These are phyloP conservation scores for Acrocalymma vagum DNA, from an alignment of 2,329 filamentous ascomycete genomes.

Conservation along the genomic window DNA sequence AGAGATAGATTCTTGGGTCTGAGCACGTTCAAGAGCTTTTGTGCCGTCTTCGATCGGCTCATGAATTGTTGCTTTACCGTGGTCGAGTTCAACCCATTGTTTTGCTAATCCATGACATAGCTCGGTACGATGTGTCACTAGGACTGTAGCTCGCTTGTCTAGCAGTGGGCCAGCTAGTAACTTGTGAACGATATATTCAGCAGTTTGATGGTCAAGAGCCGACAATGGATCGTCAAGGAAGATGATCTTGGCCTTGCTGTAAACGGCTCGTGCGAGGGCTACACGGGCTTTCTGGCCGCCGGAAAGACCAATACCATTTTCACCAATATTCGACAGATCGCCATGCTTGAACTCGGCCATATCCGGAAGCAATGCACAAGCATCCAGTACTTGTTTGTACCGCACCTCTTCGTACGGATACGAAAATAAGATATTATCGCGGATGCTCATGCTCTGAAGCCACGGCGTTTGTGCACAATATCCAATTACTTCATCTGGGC, in stretches of 20 bases:
- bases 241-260: conserved; percentile 63
- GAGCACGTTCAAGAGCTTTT: conserved; percentile 51
- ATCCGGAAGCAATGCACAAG: conserved; percentile 69
- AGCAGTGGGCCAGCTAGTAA: conserved; percentile 65
- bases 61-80: conserved; percentile 62
- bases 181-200: conserved; percentile 66
- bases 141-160: conserved; percentile 61
- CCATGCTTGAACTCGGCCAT: conserved; percentile 70
- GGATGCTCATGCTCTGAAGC: conserved; percentile 75
- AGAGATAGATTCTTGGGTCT: conserved; percentile 46
- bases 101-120: conserved; percentile 76
- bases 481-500: conserved; percentile 65
- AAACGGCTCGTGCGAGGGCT: conserved; percentile 68
- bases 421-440: conserved; percentile 73
- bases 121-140: conserved; percentile 73
- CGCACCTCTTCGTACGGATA: conserved; percentile 72
- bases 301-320: conserved; percentile 69
- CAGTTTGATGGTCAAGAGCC: conserved; percentile 70
- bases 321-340: conserved; percentile 68
- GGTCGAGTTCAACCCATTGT: conserved; percentile 74
- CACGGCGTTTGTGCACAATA: conserved; percentile 74
- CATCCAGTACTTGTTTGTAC: conserved; percentile 74
- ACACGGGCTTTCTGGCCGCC: conserved; percentile 69
- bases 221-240: conserved; percentile 68
- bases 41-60: conserved; percentile 54